Conservation (phyloP, 108 stramenopile species). For the Parietichytrium sp. region DNA sequence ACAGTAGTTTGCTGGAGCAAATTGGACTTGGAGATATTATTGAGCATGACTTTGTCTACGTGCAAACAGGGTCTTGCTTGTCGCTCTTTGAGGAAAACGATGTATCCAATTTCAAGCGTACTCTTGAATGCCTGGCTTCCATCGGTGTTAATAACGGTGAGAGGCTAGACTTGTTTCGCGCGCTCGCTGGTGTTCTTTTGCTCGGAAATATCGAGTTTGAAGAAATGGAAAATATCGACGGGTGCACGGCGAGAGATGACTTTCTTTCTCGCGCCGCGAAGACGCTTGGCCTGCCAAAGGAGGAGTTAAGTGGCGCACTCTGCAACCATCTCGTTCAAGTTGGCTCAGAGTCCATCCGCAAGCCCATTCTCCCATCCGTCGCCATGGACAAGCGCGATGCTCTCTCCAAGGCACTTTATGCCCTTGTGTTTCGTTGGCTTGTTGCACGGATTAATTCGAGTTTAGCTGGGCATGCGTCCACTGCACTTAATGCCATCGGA, state of each 20-base stretch:
- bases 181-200: slow-evolving; percentile 26
- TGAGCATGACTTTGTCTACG: slow-evolving; percentile 35
- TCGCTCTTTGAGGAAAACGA: slow-evolving; percentile 62
- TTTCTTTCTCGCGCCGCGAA: slow-evolving; percentile 61
- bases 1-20: slow-evolving; percentile 57
- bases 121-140: slow-evolving; percentile 57
- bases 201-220: slow-evolving; percentile 25
- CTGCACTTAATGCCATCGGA: background rate
- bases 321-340: slow-evolving; percentile 60
- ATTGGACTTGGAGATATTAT: slow-evolving; percentile 57
- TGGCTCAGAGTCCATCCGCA: slow-evolving; percentile 12
- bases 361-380: background rate
- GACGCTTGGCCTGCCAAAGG: slow-evolving; percentile 76
- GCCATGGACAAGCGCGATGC: slow-evolving; percentile 40
- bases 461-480: slow-evolving; percentile 48
- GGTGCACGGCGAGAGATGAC: background rate
- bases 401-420: slow-evolving; percentile 55
- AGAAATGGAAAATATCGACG: slow-evolving; percentile 8
- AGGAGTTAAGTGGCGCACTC: slow-evolving; percentile 71
- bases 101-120: slow-evolving; percentile 76
- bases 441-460: slow-evolving; percentile 51
- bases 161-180: slow-evolving; percentile 44
- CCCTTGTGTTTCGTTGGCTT: slow-evolving; percentile 54
- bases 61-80: slow-evolving; percentile 42
- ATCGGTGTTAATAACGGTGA: slow-evolving; percentile 51